A percentile compares a stretch with the other conserved stretches of the same genome.
These are phyloP conservation scores for Lentinula sp. DNA, from an alignment of 768 basidiomycete species.

Conservation along the genomic window DNA sequence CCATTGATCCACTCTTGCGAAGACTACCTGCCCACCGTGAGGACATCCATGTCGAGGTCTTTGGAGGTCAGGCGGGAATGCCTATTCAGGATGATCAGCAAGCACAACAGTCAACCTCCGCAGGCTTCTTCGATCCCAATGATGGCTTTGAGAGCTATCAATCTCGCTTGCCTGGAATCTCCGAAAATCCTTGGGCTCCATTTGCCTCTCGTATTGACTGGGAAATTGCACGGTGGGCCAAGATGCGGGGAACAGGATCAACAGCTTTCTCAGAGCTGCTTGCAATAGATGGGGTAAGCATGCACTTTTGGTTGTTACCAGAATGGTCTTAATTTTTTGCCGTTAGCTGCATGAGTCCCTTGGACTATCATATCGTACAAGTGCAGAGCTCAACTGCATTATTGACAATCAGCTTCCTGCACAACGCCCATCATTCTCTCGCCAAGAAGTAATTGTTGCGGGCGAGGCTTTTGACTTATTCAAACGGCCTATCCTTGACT, in stretches of 20 bases:
- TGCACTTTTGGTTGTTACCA: neutral
- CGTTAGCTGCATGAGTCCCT: slow-evolving; percentile 17
- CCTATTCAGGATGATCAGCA: neutral
- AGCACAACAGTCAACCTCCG: no score
- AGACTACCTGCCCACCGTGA: neutral
- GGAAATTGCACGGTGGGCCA: slow-evolving; percentile 21
- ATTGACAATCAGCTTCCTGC: slow-evolving; percentile 21
- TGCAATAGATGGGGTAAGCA: slow-evolving; percentile 21
- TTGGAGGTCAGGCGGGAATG: neutral
- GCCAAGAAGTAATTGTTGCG: slow-evolving; percentile 18
- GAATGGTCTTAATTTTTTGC: neutral
- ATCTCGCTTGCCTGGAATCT: neutral
- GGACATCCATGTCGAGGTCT: neutral
- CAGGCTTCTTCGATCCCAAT: neutral
- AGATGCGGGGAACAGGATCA: slow-evolving; percentile 15
- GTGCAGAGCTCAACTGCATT: slow-evolving; percentile 22
- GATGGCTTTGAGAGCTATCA: neutral
- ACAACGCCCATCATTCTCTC: slow-evolving; percentile 18
- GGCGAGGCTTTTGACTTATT: slow-evolving; percentile 25
- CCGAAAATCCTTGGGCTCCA: slow-evolving; percentile 10
- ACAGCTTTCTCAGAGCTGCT: slow-evolving; percentile 15
- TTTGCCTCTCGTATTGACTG: slow-evolving; percentile 12
- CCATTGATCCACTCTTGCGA: no score
- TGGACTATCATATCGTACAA: slow-evolving; percentile 24
- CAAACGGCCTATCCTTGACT: slow-evolving; percentile 25